Evolutionary conservation across 2,329 filamentous ascomycete species (phyloP).

Genomic region (Colletotrichum siamense): DNA sequence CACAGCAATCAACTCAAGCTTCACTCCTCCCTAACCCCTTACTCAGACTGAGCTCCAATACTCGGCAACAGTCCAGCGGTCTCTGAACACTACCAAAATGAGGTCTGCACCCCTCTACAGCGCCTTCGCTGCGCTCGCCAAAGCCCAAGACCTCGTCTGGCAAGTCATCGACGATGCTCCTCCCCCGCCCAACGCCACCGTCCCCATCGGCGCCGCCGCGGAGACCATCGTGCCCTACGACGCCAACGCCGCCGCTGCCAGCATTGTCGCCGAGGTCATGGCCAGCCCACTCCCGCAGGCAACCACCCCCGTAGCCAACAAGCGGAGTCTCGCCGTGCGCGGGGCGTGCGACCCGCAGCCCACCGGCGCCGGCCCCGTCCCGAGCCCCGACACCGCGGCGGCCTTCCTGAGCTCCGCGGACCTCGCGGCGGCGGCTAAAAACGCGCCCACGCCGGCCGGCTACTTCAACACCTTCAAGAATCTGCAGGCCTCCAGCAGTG

Average conservation of each 20-base stretch:
- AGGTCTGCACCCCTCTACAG: background rate
- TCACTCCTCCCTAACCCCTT: background rate
- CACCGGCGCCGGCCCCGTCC: background rate
- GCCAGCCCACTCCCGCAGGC: background rate
- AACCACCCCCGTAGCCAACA: background rate
- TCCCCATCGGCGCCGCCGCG: background rate
- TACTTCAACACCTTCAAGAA: background rate
- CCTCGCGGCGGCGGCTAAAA: background rate
- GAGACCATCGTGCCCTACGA: background rate
- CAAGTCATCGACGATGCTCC: background rate
- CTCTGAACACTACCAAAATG: background rate
- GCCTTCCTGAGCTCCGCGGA: background rate
- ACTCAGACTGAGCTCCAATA: background rate
- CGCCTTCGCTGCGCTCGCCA: background rate
- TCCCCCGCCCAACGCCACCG: background rate
- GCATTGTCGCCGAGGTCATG: background rate
- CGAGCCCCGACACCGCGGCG: background rate
- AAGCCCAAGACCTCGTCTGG: background rate
- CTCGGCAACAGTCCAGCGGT: rapidly evolving
- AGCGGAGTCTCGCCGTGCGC: background rate
- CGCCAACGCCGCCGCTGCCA: background rate
- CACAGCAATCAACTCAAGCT: background rate
- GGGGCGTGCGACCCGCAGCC: background rate
- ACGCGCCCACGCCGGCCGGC: background rate
- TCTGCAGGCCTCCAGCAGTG: background rate